Evolutionary conservation across 2,329 filamentous ascomycete genomes (phyloP), one percentile per base, ranked within the genome.

Genomic region (Colletotrichum gloeosporioides): DNA sequence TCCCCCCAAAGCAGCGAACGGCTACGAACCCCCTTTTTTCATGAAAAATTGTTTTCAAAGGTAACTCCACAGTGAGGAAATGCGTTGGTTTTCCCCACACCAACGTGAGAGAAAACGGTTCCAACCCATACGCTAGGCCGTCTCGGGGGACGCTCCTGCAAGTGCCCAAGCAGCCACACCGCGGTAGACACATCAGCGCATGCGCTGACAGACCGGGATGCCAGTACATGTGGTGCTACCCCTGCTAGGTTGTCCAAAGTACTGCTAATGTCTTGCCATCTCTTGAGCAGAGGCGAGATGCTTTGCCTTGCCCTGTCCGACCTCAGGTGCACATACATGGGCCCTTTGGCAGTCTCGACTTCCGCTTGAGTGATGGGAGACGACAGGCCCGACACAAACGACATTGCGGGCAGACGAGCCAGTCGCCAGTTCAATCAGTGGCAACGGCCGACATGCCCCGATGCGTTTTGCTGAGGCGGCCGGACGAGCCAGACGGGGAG

Each of bases 71-170:
- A 68, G 63, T 64, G 44, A 73, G 69, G 55, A 73, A 73, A 76
- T 76, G 57, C 69, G 70, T 76, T 73, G 73, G 73, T 69, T 76
- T 68, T 73, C 64, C 59, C 73, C 64, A 76, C 73, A 76, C n/a
- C 32, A 49, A 61, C 57, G 73, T 34, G 34, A 76, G 64, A 76
- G 70, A 69, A 69, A 69, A 76, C 70, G 70, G 73, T 69, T 69
- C 59, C 29, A 53, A 65, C 25, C 67, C 44, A 71, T 27, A 53
- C 62, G 32, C 69, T 76, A 73, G 53, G 31, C 69, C 32, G 62
- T 67, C 55, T 75, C 62, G 53, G 70, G 39, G 62, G 55, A 32
- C 73, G 31, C 55, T 72, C 62, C 53, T 69, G 64, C 64, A 69
- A 68, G 69, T 76, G 57, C 62, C 63, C 32, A 68, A 67, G 49